Conservation (phyloP, 139 green algal species). For the Nannochloris sp. region DNA sequence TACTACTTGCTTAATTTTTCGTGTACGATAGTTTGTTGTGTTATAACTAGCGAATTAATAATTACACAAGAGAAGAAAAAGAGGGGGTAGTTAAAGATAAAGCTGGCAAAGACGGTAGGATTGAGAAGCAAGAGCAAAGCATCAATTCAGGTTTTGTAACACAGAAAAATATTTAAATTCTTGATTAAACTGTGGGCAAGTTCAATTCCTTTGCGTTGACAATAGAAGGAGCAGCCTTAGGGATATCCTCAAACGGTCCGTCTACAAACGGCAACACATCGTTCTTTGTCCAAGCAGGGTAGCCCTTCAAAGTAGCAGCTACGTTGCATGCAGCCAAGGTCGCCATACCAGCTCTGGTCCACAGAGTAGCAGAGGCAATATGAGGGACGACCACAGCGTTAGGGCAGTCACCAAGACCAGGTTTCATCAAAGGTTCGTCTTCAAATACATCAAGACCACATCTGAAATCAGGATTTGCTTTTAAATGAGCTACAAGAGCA, state of each 20-base stretch:
- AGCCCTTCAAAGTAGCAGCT: conserved; percentile 57
- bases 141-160: background rate
- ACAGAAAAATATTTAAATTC: background rate
- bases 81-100: no score
- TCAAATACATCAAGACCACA: conserved; percentile 92
- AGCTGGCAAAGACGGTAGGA: no score
- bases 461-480: conserved; percentile 87
- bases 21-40: no score
- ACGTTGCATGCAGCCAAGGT: conserved; percentile 93
- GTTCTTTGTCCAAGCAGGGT: conserved; percentile 59
- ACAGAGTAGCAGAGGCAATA: conserved; percentile 93
- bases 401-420: conserved; percentile 75
- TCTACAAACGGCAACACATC: conserved; percentile 87
- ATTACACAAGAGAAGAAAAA: no score
- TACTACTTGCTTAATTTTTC: no score
- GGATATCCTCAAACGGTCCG: conserved; percentile 57
- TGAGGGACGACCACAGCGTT: conserved; percentile 98
- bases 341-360: conserved; percentile 85
- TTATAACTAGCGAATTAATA: no score
- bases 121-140: background rate
- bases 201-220: conserved; percentile 90
- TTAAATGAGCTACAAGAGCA: conserved; percentile 88
- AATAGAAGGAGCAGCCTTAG: conserved; percentile 78
- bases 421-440: conserved; percentile 93
- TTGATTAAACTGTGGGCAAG: conserved; percentile 18